These are phyloP conservation scores for Aspergillus quadrilineatus DNA, from an alignment of 2,329 filamentous ascomycete species.

Conservation along the genomic window DNA sequence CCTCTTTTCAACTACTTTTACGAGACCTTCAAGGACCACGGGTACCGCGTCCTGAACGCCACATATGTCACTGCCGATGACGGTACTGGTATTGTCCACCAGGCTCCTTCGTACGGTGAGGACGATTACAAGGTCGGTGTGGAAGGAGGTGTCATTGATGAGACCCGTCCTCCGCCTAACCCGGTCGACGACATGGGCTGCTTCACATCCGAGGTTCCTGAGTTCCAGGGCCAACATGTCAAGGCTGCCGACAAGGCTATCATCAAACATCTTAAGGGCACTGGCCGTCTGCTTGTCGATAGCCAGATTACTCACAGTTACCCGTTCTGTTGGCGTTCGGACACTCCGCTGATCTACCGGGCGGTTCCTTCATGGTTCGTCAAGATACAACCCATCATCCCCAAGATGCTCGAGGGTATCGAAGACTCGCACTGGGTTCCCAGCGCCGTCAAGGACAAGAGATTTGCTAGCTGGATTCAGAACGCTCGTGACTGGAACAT, in stretches of 20 bases:
- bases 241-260: constrained; percentile 92
- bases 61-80: constrained; percentile 85
- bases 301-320: constrained; percentile 89
- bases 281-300: constrained; percentile 75
- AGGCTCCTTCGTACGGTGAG: constrained; percentile 90
- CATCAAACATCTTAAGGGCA: constrained; percentile 79
- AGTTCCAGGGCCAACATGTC: constrained; percentile 85
- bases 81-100: constrained; percentile 91
- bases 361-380: constrained; percentile 96
- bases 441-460: constrained; percentile 82
- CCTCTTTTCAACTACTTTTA: constrained; percentile 89
- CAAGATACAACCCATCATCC: constrained; percentile 77
- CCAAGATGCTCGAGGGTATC: constrained; percentile 86
- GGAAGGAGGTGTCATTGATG: constrained; percentile 72
- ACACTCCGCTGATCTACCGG: constrained; percentile 88
- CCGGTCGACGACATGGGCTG: constrained; percentile 82
- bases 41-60: constrained; percentile 78
- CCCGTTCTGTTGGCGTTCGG: constrained; percentile 91
- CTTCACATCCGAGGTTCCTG: constrained; percentile 72
- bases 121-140: constrained; percentile 88
- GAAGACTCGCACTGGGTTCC: constrained; percentile 91
- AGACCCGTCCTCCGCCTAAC: constrained; percentile 77
- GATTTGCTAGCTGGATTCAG: constrained; percentile 87
- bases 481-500: constrained; percentile 96
- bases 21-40: constrained; percentile 80